phyloP scores from a whole-genome alignment of 495 filamentous ascomycete genomes.

The Penicillium chermesinum region DNA sequence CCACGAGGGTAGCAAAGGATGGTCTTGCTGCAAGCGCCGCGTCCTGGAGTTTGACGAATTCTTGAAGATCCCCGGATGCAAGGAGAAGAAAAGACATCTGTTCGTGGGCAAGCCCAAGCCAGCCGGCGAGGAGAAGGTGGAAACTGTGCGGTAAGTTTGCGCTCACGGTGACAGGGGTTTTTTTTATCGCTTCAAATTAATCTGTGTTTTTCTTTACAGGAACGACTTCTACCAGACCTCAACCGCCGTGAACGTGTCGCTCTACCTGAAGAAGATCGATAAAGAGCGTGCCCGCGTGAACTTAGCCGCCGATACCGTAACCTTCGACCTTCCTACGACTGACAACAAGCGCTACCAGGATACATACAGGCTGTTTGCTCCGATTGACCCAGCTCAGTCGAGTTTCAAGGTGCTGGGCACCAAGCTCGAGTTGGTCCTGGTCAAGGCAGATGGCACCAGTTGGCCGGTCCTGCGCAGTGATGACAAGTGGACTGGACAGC shows the following conservation, averaged over 20 bases:
- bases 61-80: conserved; percentile 88
- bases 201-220: conserved; percentile 31
- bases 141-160: conserved; percentile 62
- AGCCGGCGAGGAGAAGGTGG: conserved; percentile 50
- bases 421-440: conserved; percentile 82
- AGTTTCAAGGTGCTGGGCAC: conserved; percentile 87
- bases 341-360: conserved; percentile 80
- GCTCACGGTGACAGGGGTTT: background rate
- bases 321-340: conserved; percentile 75
- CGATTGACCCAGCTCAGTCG: conserved; percentile 68
- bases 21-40: conserved; percentile 90
- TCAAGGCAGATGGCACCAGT: conserved; percentile 74
- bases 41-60: conserved; percentile 98
- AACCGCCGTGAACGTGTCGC: conserved; percentile 76
- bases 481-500: conserved; percentile 70
- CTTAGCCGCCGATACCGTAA: conserved; percentile 55
- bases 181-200: background rate
- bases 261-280: conserved; percentile 96
- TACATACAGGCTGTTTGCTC: conserved; percentile 67
- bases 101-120: conserved; percentile 76
- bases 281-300: conserved; percentile 66
- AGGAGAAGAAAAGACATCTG: conserved; percentile 72
- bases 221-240: conserved; percentile 95
- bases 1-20: conserved; percentile 96
- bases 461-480: conserved; percentile 90